Evolutionary conservation across 345 rosid genomes (phyloP).

Genomic region (Melastoma malabathricum): DNA sequence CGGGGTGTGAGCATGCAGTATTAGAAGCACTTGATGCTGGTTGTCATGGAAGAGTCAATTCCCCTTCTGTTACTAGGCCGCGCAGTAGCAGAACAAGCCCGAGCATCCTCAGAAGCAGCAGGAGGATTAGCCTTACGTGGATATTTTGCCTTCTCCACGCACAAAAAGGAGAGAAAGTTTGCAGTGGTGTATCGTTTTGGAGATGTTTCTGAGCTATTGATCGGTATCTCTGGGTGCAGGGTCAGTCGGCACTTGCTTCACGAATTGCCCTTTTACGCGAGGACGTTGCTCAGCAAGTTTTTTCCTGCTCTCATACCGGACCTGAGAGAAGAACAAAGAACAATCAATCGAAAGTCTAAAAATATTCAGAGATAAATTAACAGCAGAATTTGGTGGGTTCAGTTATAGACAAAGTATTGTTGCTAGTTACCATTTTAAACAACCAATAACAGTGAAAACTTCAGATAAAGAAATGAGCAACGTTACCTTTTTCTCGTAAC

Average conservation of each 20-base stretch:
- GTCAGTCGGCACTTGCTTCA: slow-evolving; percentile 30
- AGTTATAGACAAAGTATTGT: too few relatives aligned
- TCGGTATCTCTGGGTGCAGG: slow-evolving; percentile 12
- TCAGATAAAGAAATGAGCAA: not conserved
- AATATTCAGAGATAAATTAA: too few relatives aligned
- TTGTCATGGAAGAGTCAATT: too few relatives aligned
- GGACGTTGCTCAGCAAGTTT: slow-evolving; percentile 75
- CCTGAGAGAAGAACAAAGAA: slow-evolving; percentile 22
- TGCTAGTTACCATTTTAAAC: too few relatives aligned
- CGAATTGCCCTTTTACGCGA: slow-evolving; percentile 64
- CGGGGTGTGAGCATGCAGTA: too few relatives aligned
- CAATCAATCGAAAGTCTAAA: not conserved
- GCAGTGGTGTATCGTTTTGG: not conserved
- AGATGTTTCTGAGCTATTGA: slow-evolving; percentile 5
- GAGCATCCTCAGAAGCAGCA: too few relatives aligned
- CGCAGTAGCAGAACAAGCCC: too few relatives aligned
- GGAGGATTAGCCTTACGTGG: too few relatives aligned
- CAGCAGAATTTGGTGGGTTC: too few relatives aligned
- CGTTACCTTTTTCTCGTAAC: slow-evolving; percentile 82
- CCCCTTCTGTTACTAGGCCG: too few relatives aligned
- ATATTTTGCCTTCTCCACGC: not conserved
- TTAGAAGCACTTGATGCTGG: too few relatives aligned
- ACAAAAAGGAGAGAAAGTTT: not conserved
- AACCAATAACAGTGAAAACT: too few relatives aligned
- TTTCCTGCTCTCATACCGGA: slow-evolving; percentile 63